These are phyloP conservation scores for Sclerotinia trifoliorum DNA, from an alignment of 2,329 filamentous ascomycete genomes.

Conservation along the genomic window DNA sequence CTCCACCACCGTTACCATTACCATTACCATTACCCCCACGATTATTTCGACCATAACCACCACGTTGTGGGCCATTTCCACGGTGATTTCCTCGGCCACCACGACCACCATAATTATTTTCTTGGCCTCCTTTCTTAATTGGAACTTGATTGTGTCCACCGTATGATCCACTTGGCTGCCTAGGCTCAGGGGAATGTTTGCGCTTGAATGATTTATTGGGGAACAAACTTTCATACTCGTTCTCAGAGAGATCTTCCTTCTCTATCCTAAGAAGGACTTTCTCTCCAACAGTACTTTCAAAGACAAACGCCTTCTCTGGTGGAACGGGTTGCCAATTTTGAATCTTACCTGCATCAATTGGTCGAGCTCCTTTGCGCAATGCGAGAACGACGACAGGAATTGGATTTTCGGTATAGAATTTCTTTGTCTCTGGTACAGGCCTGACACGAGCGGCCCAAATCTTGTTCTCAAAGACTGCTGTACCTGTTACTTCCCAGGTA, in stretches of 20 bases:
- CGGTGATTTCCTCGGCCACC: slow-evolving; percentile 41
- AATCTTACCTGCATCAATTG: slow-evolving; percentile 78
- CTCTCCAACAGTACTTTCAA: slow-evolving; percentile 83
- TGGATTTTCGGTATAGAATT: slow-evolving; percentile 75
- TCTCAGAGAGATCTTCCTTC: slow-evolving; percentile 61
- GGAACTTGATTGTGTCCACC: slow-evolving; percentile 39
- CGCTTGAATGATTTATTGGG: slow-evolving; percentile 60
- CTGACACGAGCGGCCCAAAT: slow-evolving; percentile 84
- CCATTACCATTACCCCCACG: slow-evolving; percentile 31
- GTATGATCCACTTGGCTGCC: slow-evolving; percentile 33
- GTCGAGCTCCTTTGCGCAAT: slow-evolving; percentile 69
- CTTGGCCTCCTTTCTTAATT: slow-evolving; percentile 37
- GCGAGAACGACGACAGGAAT: slow-evolving; percentile 81
- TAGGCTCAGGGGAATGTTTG: slow-evolving; percentile 55
- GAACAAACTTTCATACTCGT: slow-evolving; percentile 62
- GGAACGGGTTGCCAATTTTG: slow-evolving; percentile 78
- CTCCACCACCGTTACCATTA: slow-evolving; percentile 28
- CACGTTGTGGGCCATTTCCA: slow-evolving; percentile 46
- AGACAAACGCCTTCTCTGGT: slow-evolving; percentile 67
- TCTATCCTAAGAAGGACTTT: slow-evolving; percentile 83
- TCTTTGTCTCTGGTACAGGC: slow-evolving; percentile 65
- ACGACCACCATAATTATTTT: slow-evolving; percentile 37
- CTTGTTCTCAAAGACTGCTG: slow-evolving; percentile 71
- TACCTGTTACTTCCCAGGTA: slow-evolving; percentile 78
- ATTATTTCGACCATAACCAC: slow-evolving; percentile 35